Evolutionary conservation across 23 red algal genomes (phyloP), one percentile per base, ranked within the genome.

Genomic region (Agarophyton chilense): DNA sequence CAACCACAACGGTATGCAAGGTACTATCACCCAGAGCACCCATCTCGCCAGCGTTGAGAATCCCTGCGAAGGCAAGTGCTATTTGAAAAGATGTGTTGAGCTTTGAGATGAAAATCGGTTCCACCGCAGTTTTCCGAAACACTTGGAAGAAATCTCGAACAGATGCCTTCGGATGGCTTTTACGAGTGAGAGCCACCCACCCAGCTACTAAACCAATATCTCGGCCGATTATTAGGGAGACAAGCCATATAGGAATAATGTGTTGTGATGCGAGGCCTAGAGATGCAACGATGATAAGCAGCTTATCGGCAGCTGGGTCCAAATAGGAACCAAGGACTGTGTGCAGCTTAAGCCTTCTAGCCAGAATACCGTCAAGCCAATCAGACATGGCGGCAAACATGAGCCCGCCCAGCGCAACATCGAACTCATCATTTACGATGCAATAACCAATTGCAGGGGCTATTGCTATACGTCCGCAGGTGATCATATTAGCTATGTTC

Each of bases 251-350:
- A 46, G 94, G 94, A 50, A 95, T 53, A 28, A 95, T 51, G 6
- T 53, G 35, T 79, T 95, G 87, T 22, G 39, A 41, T 9, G 94
- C 78, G 52, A 95, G 82, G 19, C 86, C 39, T 19, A 73, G 19
- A 39, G 83, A 78, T 10, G 81, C 34, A 7, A 78, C 63, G 26
- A 56, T 78, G 32, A 95, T 85, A 31, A 95, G 82, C 29, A 90
- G 40, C 68, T 96, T 96, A 51, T 96, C 94, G 6, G 94, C 94
- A 50, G 85, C 84, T 49, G 94, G 94, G 75, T 96, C 94, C 29
- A 96, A 36, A 82, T 90, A 89, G 34, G 79, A 86, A 2, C 94
- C 94, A 47, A 96, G 72, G 21, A 83, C 72, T 16, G 85, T 96
- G 47, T 75, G 80, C 11, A 90, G 77, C 28, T 77, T 73, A 29